A percentile compares a stretch with the other conserved stretches of the same genome.
Conservation (phyloP, 2,329 filamentous ascomycete genomes). For the Fusarium tupiense region DNA sequence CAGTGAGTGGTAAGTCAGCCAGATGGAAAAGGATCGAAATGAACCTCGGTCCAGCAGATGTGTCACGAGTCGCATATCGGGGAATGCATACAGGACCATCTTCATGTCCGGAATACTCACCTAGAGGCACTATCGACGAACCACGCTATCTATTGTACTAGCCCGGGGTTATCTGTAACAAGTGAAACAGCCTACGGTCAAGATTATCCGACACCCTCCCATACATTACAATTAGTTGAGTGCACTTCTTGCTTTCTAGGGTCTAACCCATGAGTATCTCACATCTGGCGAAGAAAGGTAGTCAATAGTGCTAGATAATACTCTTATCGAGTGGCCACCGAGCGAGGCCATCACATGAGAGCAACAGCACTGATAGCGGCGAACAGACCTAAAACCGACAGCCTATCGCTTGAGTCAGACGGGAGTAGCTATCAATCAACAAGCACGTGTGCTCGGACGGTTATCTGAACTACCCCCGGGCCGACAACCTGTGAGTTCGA, state of each 20-base stretch:
- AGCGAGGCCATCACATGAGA: background rate
- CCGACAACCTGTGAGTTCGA: background rate
- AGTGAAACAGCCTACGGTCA: too few species aligned
- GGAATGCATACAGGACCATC: too few species aligned
- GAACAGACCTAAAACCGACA: background rate
- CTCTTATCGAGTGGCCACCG: background rate
- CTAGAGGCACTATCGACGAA: rapidly evolving
- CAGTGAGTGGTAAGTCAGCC: rapidly evolving
- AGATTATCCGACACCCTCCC: rapidly evolving
- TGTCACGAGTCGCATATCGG: background rate
- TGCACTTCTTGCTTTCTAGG: background rate
- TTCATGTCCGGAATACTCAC: background rate
- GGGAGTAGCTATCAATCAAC: background rate
- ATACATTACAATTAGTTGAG: background rate
- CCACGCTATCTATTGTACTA: background rate
- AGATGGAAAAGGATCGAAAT: background rate
- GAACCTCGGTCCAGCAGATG: background rate
- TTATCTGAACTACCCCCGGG: background rate
- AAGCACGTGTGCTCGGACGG: background rate
- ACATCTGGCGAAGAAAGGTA: background rate
- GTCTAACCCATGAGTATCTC: too few species aligned
- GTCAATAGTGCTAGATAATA: background rate
- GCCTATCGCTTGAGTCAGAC: background rate
- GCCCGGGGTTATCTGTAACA: background rate
- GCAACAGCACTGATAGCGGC: background rate